These are phyloP conservation scores for Cyanidioschyzon merolae DNA, from an alignment of 23 red algal genomes.

Conservation along the genomic window DNA sequence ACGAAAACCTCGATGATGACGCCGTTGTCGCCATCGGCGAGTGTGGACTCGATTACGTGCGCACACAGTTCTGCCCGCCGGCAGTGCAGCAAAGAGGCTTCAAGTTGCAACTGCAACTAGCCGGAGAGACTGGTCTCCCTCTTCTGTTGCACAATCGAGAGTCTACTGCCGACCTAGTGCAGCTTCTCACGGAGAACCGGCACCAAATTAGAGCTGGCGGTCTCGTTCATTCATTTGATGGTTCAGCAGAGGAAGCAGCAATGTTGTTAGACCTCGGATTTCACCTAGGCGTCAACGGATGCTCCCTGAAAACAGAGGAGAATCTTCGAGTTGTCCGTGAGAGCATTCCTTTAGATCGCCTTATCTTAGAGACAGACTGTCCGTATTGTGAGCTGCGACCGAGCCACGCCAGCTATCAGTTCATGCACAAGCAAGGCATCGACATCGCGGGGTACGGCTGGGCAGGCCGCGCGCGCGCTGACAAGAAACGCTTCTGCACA, in stretches of 20 bases:
- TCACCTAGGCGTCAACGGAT: conserved; percentile 90
- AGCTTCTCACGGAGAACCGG: conserved; percentile 32
- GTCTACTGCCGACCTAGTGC: conserved; percentile 45
- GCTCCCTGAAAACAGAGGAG: conserved; percentile 78
- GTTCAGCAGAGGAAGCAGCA: conserved; percentile 50
- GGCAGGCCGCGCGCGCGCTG: not conserved
- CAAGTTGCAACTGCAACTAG: conserved; percentile 58
- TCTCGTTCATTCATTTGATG: conserved; percentile 92
- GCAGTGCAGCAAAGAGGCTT: conserved; percentile 49
- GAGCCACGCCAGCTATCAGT: conserved; percentile 54
- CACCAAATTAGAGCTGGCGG: conserved; percentile 32
- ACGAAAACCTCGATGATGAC: conserved; percentile 20
- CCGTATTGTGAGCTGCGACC: conserved; percentile 86
- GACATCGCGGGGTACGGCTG: not conserved
- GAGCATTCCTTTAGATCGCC: conserved; percentile 65
- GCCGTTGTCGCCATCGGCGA: conserved; percentile 90
- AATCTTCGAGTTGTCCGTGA: conserved; percentile 48
- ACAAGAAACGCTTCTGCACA: conserved; percentile 74
- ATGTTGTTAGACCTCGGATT: conserved; percentile 47
- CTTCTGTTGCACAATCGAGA: conserved; percentile 92
- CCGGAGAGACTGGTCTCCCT: conserved; percentile 48
- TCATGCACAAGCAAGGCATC: conserved; percentile 8
- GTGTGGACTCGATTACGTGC: conserved; percentile 88
- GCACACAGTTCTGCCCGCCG: conserved; percentile 56
- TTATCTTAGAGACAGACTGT: conserved; percentile 88